Evolutionary conservation across 2,329 filamentous ascomycete species (phyloP).

Genomic region (Aspergillus hiratsukae): DNA sequence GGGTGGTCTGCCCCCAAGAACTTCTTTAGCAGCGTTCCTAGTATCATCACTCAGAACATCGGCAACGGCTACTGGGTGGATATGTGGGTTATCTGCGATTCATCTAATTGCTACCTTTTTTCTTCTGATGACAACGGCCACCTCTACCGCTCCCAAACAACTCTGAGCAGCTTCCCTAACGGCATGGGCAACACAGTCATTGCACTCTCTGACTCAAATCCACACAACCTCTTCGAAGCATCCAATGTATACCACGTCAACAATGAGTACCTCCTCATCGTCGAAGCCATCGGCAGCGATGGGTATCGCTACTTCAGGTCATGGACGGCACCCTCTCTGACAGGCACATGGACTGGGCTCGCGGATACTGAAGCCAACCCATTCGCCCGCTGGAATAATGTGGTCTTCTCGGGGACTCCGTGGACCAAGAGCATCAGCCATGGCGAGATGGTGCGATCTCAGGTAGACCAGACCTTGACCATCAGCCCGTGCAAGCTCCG

Average conservation of each 20-base stretch:
- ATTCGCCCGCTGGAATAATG: background rate
- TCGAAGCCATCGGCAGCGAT: constrained; percentile 1
- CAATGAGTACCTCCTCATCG: constrained; percentile 1
- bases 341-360: background rate
- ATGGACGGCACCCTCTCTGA: background rate
- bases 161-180: background rate
- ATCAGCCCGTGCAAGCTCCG: constrained; percentile 2
- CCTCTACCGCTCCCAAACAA: constrained; percentile 2
- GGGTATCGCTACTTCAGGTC: constrained; percentile 2
- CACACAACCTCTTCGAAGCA: constrained; percentile 1
- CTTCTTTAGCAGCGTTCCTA: constrained; percentile 1
- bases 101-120: constrained; percentile 1
- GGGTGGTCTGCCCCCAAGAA: constrained; percentile 3
- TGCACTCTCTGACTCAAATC: background rate
- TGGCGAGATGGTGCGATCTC: constrained; percentile 1
- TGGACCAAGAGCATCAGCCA: constrained; percentile 6
- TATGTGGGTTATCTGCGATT: constrained; percentile 4
- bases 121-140: constrained; percentile 4
- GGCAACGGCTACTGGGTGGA: constrained; percentile 1
- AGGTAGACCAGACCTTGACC: constrained; percentile 4
- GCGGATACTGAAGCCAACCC: constrained; percentile 1
- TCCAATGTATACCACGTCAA: constrained; percentile 1
- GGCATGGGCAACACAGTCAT: constrained; percentile 4
- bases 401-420: background rate
- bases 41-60: constrained; percentile 2